Evolutionary conservation across 805 yeast genomes (phyloP), one percentile per base, ranked within the genome.

Genomic region (Ascoidea tarda): DNA sequence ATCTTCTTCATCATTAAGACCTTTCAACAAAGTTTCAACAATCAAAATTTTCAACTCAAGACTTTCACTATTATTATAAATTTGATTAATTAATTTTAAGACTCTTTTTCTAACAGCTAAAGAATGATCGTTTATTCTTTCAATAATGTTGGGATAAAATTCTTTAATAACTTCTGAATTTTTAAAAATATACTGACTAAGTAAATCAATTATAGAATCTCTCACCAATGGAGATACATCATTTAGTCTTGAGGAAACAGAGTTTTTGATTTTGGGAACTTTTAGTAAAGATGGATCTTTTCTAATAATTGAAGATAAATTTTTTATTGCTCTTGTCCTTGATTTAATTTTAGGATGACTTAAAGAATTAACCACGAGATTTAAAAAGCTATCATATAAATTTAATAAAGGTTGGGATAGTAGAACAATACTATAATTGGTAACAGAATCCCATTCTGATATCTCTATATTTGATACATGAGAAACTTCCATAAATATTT

Each of bases 1-100:
- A 45, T 77, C 81, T 57, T 88, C 95, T 55, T 83, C 90, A 62
- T 87, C 96, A 52, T 84, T 84, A 1, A 79, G 55, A 53, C 82
- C 68, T 55, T 68, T 65, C 6, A 87, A 60, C 4, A 87, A 65
- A 49, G 70, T 73, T n/a, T 77, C 75, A 2, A 78, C 64, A 2
- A 82, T 72, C 47, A 63, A 68, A 0, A 70, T 65, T 55, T 71
- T 74, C n/a, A 48, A 71, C 1, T 59, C 50, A 1, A 51, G 50
- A 32, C 69, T 67, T 0, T 59, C 51, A 0, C 75, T 64, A 6
- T 60, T 59, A 5, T 61, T 58, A 59, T 77, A 82, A 59, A 86
- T 71, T 6, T 63, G 67, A 42, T 66, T 71, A 33, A 78, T 70
- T 6, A 85, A 62, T 54, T 71, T 74, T 5, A 85, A 60, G 0